Evolutionary conservation across 148 eudicot genomes (phyloP).

Genomic region (Vaccinium darrowii): DNA sequence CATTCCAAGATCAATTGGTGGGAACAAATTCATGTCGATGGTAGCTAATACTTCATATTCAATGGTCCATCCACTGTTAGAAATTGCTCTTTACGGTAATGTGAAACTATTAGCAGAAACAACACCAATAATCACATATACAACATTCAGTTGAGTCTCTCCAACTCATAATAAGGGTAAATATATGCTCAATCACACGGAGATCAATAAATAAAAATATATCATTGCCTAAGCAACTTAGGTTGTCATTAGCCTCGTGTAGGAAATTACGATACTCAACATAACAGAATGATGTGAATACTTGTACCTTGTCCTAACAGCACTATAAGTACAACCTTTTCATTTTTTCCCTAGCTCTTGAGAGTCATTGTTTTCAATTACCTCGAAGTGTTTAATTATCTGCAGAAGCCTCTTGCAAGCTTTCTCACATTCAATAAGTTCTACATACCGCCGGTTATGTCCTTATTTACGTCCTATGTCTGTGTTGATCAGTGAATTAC

Average conservation of each 20-base stretch:
- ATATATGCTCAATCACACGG: no score
- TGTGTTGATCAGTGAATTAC: not conserved
- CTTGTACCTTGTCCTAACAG: not conserved
- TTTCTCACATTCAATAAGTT: not conserved
- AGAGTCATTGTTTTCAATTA: not conserved
- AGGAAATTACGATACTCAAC: not conserved
- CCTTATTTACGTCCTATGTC: not conserved
- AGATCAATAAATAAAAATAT: no score
- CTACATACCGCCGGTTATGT: not conserved
- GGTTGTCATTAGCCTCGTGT: not conserved
- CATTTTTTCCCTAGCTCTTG: not conserved
- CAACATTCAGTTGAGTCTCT: no score
- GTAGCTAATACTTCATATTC: no score
- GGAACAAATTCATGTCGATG: no score
- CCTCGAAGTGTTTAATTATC: not conserved
- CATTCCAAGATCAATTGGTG: no score
- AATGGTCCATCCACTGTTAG: no score
- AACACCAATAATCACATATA: no score
- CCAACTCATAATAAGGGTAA: no score
- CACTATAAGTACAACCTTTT: not conserved
- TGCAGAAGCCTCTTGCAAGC: not conserved
- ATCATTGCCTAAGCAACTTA: no score
- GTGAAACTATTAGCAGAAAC: no score
- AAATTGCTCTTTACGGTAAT: no score
- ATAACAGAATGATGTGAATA: not conserved